Base-by-base conservation (phyloP, 108 stramenopile species). In the Schizochytrium sp. region DNA sequence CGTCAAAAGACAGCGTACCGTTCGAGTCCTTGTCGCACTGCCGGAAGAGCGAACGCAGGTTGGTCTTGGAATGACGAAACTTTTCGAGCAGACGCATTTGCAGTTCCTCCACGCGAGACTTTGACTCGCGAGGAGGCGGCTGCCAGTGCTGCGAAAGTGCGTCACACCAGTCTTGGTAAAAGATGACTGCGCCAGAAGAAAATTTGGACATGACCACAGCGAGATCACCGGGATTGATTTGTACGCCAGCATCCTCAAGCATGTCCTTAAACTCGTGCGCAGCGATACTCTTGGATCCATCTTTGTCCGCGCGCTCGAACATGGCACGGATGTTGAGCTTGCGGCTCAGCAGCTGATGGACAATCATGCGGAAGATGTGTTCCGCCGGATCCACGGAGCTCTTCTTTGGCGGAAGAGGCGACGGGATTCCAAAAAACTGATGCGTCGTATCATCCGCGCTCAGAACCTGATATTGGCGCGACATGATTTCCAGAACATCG, bases 11-110 rank as follows among this genome's bases (percentile, higher is more conserved):
- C 19, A 89, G 43, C 19, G 43, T 58, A 5, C 63, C 60, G 83
- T 57, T 87, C 57, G 18, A 53, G 45, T 89, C 89, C 28, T 60
- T 51, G 57, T 89, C 89, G 16, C 87, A 57, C 0, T 43, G n/a
- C 29, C 89, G 89, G 45, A 89, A 89, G 29, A 57, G 18, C 18
- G 19, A 16, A 19, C 89, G 89, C 43, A 87, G n/a, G 23, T 89
- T 48, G 4, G 58, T 59, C 28, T 89, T 58, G 28, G 18, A 53
- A 47, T 89, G 88, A 0, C 44, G 51, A 25, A 89, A 69, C 60
- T 89, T 89, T 45, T 83, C 48, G 25, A 83, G 51, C n/a, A 83
- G 76, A 6, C 45, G 51, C 6, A 23, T 18, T 53, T 83, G 76
- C 44, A 83, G 45, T 34, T 83, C 48, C 51, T 83, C 76, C 44